Conservation (phyloP, 2,329 filamentous ascomycete genomes). For the Venturia aucupariae region DNA sequence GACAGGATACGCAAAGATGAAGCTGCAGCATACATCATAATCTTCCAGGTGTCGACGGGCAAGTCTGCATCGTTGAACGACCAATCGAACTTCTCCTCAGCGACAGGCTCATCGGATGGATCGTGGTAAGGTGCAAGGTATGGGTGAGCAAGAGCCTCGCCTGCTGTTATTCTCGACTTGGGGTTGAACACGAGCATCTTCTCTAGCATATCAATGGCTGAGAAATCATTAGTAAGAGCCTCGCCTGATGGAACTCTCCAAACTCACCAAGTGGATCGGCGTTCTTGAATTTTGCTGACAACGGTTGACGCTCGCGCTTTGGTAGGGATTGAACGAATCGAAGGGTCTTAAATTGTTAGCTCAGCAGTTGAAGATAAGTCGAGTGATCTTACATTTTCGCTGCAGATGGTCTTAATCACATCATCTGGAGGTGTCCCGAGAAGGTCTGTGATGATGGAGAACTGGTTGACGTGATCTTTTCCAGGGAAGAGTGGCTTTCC, state of each 20-base stretch:
- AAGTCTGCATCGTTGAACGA: conserved; percentile 98
- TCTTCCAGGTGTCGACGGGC: conserved; percentile 99
- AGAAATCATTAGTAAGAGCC: conserved; percentile 18
- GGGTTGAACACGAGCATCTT: conserved; percentile 97
- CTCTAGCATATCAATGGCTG: conserved; percentile 88
- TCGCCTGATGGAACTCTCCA: background rate
- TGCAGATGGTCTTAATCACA: conserved; percentile 97
- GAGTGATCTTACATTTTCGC: conserved; percentile 68
- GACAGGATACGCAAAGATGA: background rate
- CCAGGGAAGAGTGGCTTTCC: conserved; percentile 97
- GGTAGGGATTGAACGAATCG: conserved; percentile 96
- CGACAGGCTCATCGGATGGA: conserved; percentile 87
- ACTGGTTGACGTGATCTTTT: conserved; percentile 99
- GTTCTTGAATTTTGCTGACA: conserved; percentile 87
- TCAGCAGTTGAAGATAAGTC: conserved; percentile 17
- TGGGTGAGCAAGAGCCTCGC: conserved; percentile 77
- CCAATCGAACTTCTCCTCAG: conserved; percentile 98
- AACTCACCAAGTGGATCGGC: conserved; percentile 71
- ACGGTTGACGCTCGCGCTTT: conserved; percentile 81
- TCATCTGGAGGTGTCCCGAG: conserved; percentile 94
- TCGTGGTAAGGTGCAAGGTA: conserved; percentile 97
- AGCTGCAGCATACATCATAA: conserved; percentile 76
- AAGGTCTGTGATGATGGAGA: conserved; percentile 97
- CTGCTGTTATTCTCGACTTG: conserved; percentile 85
- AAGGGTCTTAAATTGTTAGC: conserved; percentile 55